phyloP scores from a whole-genome alignment of 2,329 filamentous ascomycete species.

The Cladosporium cucumerinum region DNA sequence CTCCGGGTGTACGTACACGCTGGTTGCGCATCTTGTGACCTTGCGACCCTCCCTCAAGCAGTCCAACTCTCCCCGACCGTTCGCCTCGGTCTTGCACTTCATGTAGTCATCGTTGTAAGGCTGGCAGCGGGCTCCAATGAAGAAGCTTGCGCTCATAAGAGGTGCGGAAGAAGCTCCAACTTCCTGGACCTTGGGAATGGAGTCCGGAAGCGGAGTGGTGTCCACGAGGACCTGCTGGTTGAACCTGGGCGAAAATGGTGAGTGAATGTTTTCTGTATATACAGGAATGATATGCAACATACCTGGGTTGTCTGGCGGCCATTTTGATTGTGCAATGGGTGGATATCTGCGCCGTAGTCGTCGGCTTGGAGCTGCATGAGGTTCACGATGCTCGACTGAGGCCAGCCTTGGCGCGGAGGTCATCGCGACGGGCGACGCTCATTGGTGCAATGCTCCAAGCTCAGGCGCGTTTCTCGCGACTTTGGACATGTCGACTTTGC shows the following conservation, averaged over 20 bases:
- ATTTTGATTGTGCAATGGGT: constrained; percentile 44
- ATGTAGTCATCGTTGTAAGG: constrained; percentile 99
- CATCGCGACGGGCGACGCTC: constrained; percentile 12
- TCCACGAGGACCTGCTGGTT: constrained; percentile 91
- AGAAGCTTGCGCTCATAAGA: constrained; percentile 86
- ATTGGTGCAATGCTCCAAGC: constrained; percentile 5
- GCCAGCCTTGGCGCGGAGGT: constrained; percentile 10
- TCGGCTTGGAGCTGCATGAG: constrained; percentile 11
- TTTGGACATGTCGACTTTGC: constrained; percentile 9
- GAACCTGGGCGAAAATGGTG: constrained; percentile 64
- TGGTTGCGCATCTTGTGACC: constrained; percentile 92
- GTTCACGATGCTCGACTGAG: neutral
- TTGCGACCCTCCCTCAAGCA: constrained; percentile 95
- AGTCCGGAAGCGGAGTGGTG: constrained; percentile 88
- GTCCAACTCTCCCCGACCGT: constrained; percentile 85
- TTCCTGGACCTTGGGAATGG: constrained; percentile 90
- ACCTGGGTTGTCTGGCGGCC: constrained; percentile 60
- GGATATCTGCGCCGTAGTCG: constrained; percentile 5
- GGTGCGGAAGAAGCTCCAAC: constrained; percentile 91
- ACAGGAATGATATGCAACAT: constrained; percentile 28
- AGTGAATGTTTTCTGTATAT: neutral
- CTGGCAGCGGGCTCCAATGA: constrained; percentile 93
- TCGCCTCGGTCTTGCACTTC: constrained; percentile 96
- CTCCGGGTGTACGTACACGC: constrained; percentile 67
- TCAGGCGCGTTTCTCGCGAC: constrained; percentile 15